Conservation (phyloP, 805 yeast genomes). For the Candida alai region DNA sequence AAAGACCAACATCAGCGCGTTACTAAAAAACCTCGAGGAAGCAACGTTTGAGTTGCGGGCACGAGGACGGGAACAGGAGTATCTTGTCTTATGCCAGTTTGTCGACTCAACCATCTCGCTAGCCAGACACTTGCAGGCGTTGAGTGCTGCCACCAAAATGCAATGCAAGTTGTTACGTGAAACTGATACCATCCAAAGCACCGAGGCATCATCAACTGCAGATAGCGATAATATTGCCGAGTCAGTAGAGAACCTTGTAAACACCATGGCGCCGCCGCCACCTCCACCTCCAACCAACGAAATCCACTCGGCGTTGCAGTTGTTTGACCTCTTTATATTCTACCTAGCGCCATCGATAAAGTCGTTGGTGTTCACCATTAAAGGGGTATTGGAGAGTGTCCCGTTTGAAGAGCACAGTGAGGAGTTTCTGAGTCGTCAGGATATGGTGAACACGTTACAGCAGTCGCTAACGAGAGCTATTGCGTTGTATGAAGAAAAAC, state of each 20-base stretch:
- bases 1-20: conserved; percentile 33
- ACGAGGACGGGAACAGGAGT: conserved; percentile 55
- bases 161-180: conserved; percentile 52
- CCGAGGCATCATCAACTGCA: conserved; percentile 10
- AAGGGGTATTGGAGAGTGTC: conserved; percentile 54
- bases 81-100: conserved; percentile 38
- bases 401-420: conserved; percentile 45
- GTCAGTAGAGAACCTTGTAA: conserved; percentile 27
- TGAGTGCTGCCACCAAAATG: conserved; percentile 65
- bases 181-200: conserved; percentile 2
- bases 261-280: conserved; percentile 11
- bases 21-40: conserved; percentile 49
- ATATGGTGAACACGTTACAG: conserved; percentile 41
- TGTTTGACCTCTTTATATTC: conserved; percentile 63
- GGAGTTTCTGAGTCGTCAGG: conserved; percentile 28
- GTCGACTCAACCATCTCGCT: conserved; percentile 51
- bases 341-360: conserved; percentile 71
- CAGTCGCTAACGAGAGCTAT: conserved; percentile 48
- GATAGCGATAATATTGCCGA: conserved; percentile 18
- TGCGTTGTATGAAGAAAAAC: conserved; percentile 53
- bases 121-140: conserved; percentile 59
- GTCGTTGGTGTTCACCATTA: conserved; percentile 60
- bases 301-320: conserved; percentile 35
- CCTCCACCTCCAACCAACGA: conserved; percentile 17
- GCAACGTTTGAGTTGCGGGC: conserved; percentile 57